Base-by-base conservation (phyloP, 169 alveolate species). In the Babesia sp. region DNA sequence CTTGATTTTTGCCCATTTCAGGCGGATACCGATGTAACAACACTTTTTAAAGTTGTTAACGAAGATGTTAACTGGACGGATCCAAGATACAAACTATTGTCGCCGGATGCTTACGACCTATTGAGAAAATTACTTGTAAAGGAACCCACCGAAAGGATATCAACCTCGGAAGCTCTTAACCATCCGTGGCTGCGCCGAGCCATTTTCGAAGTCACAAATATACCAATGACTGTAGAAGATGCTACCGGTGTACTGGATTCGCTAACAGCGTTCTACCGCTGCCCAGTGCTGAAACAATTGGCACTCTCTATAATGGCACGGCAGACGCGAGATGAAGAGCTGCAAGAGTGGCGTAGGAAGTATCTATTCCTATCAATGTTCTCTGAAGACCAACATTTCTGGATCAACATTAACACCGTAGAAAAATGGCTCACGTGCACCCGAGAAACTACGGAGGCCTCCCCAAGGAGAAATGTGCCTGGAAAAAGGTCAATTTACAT, bases 41-140 rank as follows among this genome's bases (percentile, higher is more conserved):
- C 90, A 41, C 87, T 90, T 36, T 58, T 78, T 4, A 81, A 82
- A 8, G 94, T 90, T 18, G 93, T 79, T 12, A 64, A 53, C 46
- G 92, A 91, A 14, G 91, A 79, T 57, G 84, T 84, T 50, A 81
- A 79, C 14, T 79, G 87, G 87, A 20, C 42, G 1, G 81, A 79
- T 36, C 31, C 36, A 20, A 34, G 77, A 4, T 79, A 70, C 50
- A 82, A 70, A 33, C 71, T 88, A 26, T 83, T 94, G 33, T 82
- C 97, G 36, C 91, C 90, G 29, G 96, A 94, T 53, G 99, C 97
- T 12, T 92, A 93, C 64, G 96, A 94, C 68, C 91, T 96, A 46
- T 91, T 95, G 24, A 77, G 86, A 58, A 92, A 91, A 76, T 90
- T 96, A 81, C 86, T 96, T 75, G 87, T 82, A 51, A 86, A 70